These are phyloP conservation scores for Calendula officinalis DNA, from an alignment of 129 eudicot genomes.

Conservation along the genomic window DNA sequence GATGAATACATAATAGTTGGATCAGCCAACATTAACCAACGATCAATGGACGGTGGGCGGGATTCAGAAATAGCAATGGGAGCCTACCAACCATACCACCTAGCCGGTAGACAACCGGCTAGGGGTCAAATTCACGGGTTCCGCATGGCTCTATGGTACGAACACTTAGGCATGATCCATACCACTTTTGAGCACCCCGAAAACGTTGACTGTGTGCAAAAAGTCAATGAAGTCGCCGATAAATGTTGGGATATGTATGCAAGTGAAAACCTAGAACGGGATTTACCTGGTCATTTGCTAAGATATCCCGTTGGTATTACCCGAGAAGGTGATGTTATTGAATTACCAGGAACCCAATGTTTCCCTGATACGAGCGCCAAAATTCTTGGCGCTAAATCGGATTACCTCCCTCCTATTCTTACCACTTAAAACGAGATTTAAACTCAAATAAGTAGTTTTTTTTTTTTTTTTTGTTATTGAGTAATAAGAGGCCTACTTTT, in stretches of 20 bases:
- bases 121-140: constrained; percentile 76
- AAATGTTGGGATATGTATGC: constrained; percentile 70
- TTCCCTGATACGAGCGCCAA: constrained; percentile 82
- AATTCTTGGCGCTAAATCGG: constrained; percentile 65
- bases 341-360: constrained; percentile 53
- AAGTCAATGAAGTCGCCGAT: constrained; percentile 65
- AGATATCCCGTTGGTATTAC: constrained; percentile 61
- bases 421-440: constrained; percentile 41
- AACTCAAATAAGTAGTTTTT: neutral
- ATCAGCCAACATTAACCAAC: constrained; percentile 81
- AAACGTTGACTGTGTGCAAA: constrained; percentile 47
- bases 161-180: constrained; percentile 81
- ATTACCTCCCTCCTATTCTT: constrained; percentile 69
- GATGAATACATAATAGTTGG: constrained; percentile 84
- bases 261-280: constrained; percentile 51
- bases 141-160: constrained; percentile 83
- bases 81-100: constrained; percentile 70
- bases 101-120: constrained; percentile 47
- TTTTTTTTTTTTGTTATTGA: constrained; percentile 1
- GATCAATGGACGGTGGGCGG: constrained; percentile 79
- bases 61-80: constrained; percentile 91
- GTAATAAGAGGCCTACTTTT: constrained; percentile 27
- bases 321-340: constrained; percentile 49
- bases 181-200: constrained; percentile 54
- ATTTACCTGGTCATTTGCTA: constrained; percentile 79